Evolutionary conservation across 1,284 basidiomycete genomes (phyloP).

Genomic region (Pisolithus thermaeus): DNA sequence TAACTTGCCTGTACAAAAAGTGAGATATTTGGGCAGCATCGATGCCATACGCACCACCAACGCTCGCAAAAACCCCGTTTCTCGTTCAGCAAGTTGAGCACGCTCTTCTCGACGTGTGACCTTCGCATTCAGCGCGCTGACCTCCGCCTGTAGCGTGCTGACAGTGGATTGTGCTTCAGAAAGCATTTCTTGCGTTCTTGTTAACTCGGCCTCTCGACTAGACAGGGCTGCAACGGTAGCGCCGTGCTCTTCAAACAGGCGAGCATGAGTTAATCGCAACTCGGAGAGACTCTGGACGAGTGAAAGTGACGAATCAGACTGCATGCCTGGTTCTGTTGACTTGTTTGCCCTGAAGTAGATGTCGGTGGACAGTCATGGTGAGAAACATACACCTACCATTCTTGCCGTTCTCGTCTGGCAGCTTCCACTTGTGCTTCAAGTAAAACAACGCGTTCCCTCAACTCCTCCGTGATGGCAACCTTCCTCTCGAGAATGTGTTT

Average conservation of each 20-base stretch:
- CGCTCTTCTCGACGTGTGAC: conserved; percentile 41
- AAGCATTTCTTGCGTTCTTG: conserved; percentile 31
- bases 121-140: conserved; percentile 38
- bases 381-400: conserved; percentile 36
- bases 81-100: conserved; percentile 46
- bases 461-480: conserved; percentile 45
- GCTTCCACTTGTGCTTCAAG: conserved; percentile 62
- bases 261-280: conserved; percentile 55
- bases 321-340: conserved; percentile 28
- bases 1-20: conserved; percentile 47
- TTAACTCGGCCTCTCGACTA: conserved; percentile 46
- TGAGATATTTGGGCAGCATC: not conserved
- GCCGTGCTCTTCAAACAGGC: conserved; percentile 61
- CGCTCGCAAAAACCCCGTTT: conserved; percentile 57
- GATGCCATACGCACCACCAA: conserved; percentile 44
- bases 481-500: conserved; percentile 61
- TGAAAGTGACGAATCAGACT: conserved; percentile 44
- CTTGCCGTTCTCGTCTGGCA: conserved; percentile 47
- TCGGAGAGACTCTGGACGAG: conserved; percentile 49
- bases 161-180: conserved; percentile 31
- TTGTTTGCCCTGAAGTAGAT: conserved; percentile 34
- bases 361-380: not conserved
- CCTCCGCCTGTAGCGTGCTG: conserved; percentile 32
- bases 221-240: conserved; percentile 44
- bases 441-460: conserved; percentile 50